Percentiles rank a stretch among this genome's conserved stretches.
Conservation (phyloP, 75 land plant genomes). For the Gnetum montanum region DNA sequence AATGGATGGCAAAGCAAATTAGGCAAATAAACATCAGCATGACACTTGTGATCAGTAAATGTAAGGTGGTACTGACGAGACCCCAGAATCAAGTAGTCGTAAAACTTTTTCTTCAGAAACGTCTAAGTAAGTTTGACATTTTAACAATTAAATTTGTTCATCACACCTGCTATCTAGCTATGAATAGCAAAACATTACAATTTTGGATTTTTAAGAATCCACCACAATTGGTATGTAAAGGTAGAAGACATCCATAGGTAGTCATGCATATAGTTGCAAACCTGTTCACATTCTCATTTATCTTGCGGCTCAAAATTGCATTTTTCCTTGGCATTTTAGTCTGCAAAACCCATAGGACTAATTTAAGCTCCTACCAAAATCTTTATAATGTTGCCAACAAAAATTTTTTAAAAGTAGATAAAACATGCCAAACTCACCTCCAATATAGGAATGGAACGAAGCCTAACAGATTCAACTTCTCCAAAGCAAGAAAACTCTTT, state of each 20-base stretch:
- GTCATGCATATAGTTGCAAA: constrained; percentile 20
- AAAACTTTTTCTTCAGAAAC: background rate
- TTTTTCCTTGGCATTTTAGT: constrained; percentile 78
- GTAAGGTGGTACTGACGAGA: too few relatives aligned
- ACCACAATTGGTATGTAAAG: too few relatives aligned
- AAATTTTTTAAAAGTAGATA: background rate
- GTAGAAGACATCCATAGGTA: too few relatives aligned
- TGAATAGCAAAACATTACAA: background rate
- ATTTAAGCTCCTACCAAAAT: background rate
- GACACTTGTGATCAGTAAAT: too few relatives aligned
- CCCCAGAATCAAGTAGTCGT: too few relatives aligned
- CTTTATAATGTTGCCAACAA: background rate
- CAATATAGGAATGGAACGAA: constrained; percentile 73
- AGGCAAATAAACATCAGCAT: too few relatives aligned
- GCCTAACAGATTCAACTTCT: constrained; percentile 76
- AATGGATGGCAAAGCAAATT: too few relatives aligned
- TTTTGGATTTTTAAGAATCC: too few relatives aligned
- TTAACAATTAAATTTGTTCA: too few relatives aligned
- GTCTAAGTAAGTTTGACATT: too few relatives aligned
- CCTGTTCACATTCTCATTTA: constrained; percentile 78
- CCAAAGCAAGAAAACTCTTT: constrained; percentile 77
- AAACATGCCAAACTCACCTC: constrained; percentile 49
- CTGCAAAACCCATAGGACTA: constrained; percentile 21
- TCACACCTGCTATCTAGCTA: background rate
- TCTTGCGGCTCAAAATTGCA: constrained; percentile 55